Base-by-base conservation (phyloP, 108 stramenopile species). In the Cyclotella kingstonii region DNA sequence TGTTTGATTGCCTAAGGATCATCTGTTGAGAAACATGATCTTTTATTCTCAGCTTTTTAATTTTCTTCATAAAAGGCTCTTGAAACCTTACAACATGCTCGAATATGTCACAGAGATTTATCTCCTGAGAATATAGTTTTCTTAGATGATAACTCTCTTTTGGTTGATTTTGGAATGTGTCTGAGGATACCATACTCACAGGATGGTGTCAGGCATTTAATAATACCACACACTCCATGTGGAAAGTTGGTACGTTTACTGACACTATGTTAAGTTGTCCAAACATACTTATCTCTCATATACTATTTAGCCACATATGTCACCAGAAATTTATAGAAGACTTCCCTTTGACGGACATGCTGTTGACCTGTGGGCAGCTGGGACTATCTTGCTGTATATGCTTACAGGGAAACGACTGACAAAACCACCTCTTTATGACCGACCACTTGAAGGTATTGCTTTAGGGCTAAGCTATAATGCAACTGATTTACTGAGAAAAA, bases 141-240 rank as follows among this genome's bases (percentile, higher is more conserved):
- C 40, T 42, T 86, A 19, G 77, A 87, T 42, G 78, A 81, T 36
- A 82, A 54, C 35, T 71, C 82, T 9, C 47, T 90, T 8, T 69
- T 90, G 14, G 87, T 90, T 45, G 89, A 90, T 66, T 77, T 90
- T 47, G 89, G 89, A 26, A 90, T 90, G 89, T 86, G 85, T 57
- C 65, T 90, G 46, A 54, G 84, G n/a, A 84, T 90, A 22, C 89
- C 89, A 0, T 90, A 82, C 46, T 54, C 57, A 10, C 36, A 48
- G 2, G 30, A 47, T 55, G 50, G 29, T 14, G 46, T 15, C 14
- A 71, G 72, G 35, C 56, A 60, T 39, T 55, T 77, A 12, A 68
- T 83, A 12, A 53, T 44, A 18, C 35, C 46, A 14, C 81, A 60
- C 23, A 52, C 41, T 23, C 49, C 58, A 9, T 85, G 82, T 66